A percentile compares a stretch with the other conserved stretches of the same genome.
Evolutionary conservation across 164 flowering plant species (phyloP).

Genomic region (Amborella trichopoda): DNA sequence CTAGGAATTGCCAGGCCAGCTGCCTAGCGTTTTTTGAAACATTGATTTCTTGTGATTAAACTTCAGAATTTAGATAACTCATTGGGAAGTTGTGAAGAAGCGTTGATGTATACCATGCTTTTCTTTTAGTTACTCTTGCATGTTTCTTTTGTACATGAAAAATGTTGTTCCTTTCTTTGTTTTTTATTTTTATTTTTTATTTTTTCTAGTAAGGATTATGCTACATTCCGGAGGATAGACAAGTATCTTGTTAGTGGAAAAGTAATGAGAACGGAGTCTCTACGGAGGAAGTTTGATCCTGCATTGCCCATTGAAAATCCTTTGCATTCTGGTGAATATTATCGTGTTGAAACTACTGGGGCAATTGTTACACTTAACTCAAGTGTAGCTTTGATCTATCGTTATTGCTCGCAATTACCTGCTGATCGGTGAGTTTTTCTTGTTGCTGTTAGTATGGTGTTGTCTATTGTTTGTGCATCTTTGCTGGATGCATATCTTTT

Average conservation of each 20-base stretch:
- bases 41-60: no score
- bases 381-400: slow-evolving; percentile 45
- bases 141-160: no score
- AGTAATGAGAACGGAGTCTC: slow-evolving; percentile 59
- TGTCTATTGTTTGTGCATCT: background rate
- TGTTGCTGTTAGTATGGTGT: background rate
- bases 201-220: slow-evolving; percentile 36
- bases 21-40: no score
- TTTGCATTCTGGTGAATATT: slow-evolving; percentile 28
- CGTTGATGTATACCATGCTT: no score
- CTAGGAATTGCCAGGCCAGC: no score
- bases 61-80: no score
- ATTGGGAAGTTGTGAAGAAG: no score
- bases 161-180: no score
- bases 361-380: slow-evolving; percentile 57
- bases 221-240: slow-evolving; percentile 26
- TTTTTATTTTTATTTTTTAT: background rate
- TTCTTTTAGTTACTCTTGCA: no score
- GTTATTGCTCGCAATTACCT: slow-evolving; percentile 80
- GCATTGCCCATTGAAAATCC: slow-evolving; percentile 34
- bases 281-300: slow-evolving; percentile 40
- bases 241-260: slow-evolving; percentile 51
- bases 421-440: slow-evolving; percentile 59
- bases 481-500: background rate
- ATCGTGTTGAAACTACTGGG: slow-evolving; percentile 56